Evolutionary conservation across 2,329 filamentous ascomycete species (phyloP), one percentile per base, ranked within the genome.

Genomic region (Simplicillium aogashimaense): DNA sequence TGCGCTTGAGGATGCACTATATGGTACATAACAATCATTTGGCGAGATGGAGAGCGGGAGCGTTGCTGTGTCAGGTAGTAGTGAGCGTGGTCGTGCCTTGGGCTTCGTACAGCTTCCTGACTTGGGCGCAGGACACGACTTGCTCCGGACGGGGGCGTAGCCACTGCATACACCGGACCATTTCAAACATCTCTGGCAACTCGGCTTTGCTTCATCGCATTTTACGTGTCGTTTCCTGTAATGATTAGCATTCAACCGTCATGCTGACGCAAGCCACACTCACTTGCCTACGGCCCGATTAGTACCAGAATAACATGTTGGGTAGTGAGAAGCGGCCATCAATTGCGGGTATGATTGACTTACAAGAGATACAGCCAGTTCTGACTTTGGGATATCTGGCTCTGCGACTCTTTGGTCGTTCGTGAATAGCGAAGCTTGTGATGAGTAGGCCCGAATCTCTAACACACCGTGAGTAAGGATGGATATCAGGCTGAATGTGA

Each of bases 141-240:
- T 37, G 18, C 33, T 33, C 10, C 34, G 35, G 3, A 31, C 16
- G 7, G 38, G 7, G 7, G 43, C 51, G 40, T 61, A 60, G 7
- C 58, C 58, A 13, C 55, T 50, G 37, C 58, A 60, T 34, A 50
- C 51, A 8, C 58, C 58, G n/a, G 52, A 52, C 56, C 55, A 60
- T 36, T 59, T 60, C 32, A 60, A 43, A 41, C 58, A 61, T 37
- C 58, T 50, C 29, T 53, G 50, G 45, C 58, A 60, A 12, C 48
- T 51, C 6, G 58, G 58, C 42, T 59, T 60, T 7, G 52, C 49
- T 40, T 61, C 58, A 41, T 61, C 58, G 45, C 57, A 61, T 39
- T 61, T 61, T 28, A 61, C 53, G 36, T 60, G 58, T 12, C 57
- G 52, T 39, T 50, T 53, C 43, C 57, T 61, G 36, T 25, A 18